A percentile compares a stretch with the other conserved stretches of the same genome.
These are phyloP conservation scores for Venturia asperata DNA, from an alignment of 2,329 filamentous ascomycete species.

Conservation along the genomic window DNA sequence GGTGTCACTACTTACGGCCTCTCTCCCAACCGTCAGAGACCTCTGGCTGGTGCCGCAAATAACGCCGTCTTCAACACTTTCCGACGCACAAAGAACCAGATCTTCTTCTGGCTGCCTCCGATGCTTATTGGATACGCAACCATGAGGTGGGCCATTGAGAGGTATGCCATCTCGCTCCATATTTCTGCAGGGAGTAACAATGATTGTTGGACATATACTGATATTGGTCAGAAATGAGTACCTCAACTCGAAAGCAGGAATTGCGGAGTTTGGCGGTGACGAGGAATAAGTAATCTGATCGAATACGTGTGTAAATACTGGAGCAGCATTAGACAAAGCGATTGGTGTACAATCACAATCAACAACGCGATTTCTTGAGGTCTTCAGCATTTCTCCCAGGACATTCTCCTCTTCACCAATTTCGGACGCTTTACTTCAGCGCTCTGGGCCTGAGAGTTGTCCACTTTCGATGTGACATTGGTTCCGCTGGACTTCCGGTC, in stretches of 20 bases:
- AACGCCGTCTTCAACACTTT: conserved; percentile 93
- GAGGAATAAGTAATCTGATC: conserved; percentile 6
- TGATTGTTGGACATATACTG: conserved; percentile 2
- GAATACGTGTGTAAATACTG: conserved; percentile 6
- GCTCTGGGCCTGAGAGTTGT: background rate
- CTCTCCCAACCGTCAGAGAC: conserved; percentile 81
- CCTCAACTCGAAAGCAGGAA: conserved; percentile 71
- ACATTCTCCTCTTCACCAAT: background rate
- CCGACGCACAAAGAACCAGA: conserved; percentile 76
- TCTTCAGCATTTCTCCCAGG: background rate
- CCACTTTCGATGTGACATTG: background rate
- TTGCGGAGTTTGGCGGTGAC: conserved; percentile 41
- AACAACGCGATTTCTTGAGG: background rate
- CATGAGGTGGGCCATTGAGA: conserved; percentile 86
- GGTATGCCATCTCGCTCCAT: conserved; percentile 49
- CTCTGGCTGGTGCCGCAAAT: conserved; percentile 68
- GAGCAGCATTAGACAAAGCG: background rate
- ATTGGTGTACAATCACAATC: background rate
- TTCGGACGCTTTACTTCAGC: background rate
- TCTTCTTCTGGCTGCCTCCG: conserved; percentile 81
- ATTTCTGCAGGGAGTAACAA: background rate
- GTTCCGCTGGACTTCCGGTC: background rate
- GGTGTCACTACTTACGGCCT: conserved; percentile 65
- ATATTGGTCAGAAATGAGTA: conserved; percentile 59
- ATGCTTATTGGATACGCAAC: conserved; percentile 69